These are phyloP conservation scores for Vaccinium macrocarpon DNA, from an alignment of 148 eudicot species.

Conservation along the genomic window DNA sequence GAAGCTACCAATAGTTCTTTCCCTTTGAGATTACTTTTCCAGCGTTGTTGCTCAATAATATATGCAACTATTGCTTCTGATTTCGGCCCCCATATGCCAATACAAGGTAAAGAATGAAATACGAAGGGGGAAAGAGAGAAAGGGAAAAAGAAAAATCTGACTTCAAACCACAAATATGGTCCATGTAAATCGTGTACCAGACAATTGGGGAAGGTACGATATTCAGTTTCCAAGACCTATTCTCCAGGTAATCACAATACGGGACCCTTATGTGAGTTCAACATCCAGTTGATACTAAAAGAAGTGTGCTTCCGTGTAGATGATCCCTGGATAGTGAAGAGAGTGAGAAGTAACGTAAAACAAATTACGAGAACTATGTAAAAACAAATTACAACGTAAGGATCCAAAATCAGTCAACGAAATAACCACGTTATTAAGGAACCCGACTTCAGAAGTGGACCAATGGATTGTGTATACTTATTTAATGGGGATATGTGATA, in stretches of 20 bases:
- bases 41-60: neutral
- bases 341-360: too few species aligned
- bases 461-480: neutral
- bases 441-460: neutral
- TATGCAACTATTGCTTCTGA: neutral
- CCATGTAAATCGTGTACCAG: neutral
- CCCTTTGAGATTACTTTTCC: neutral
- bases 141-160: too few species aligned
- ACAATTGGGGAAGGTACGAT: too few species aligned
- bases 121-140: too few species aligned
- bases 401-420: neutral
- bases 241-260: too few species aligned
- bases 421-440: neutral
- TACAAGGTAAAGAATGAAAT: neutral
- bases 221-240: neutral
- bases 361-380: neutral
- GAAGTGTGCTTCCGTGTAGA: neutral
- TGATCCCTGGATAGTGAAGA: conserved; percentile 3
- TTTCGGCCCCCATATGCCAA: neutral
- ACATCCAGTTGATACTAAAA: neutral
- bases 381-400: neutral
- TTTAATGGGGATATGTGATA: neutral
- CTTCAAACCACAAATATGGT: neutral
- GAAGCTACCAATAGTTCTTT: too few species aligned
- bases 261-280: neutral